These are phyloP conservation scores for Cyathus striatus DNA, from an alignment of 768 basidiomycete species.

Conservation along the genomic window DNA sequence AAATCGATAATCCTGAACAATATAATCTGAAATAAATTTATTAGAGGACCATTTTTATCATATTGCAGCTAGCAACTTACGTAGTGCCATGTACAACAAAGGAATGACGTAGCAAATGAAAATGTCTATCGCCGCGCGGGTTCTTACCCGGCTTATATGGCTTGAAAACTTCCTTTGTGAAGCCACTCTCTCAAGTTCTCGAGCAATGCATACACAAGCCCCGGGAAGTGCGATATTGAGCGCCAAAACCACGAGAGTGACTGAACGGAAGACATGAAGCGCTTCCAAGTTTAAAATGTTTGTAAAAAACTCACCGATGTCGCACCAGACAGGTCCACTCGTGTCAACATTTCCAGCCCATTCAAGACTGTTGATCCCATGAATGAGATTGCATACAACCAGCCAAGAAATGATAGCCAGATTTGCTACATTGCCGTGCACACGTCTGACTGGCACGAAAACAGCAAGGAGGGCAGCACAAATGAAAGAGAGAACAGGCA, in stretches of 20 bases:
- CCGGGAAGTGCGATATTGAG: constrained; percentile 53
- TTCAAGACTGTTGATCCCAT: constrained; percentile 52
- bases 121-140: constrained; percentile 38
- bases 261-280: too few species aligned
- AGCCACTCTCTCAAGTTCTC: constrained; percentile 50
- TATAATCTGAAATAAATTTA: constrained; percentile 32
- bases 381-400: constrained; percentile 38
- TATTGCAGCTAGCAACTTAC: constrained; percentile 30
- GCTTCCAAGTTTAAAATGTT: too few species aligned
- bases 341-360: constrained; percentile 54
- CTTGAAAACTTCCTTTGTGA: constrained; percentile 33
- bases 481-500: constrained; percentile 39
- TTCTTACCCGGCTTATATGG: constrained; percentile 28
- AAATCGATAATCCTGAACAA: constrained; percentile 61
- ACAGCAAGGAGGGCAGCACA: constrained; percentile 33
- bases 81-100: constrained; percentile 50
- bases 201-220: constrained; percentile 50
- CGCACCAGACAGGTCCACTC: constrained; percentile 63
- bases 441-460: constrained; percentile 38
- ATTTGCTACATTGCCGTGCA: constrained; percentile 40
- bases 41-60: not conserved
- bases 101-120: constrained; percentile 51
- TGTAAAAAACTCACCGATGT: constrained; percentile 63
- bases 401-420: constrained; percentile 51
- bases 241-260: constrained; percentile 49